Percentiles rank a stretch among this genome's conserved stretches.
These are phyloP conservation scores for Cucurbita ficifolia DNA, from an alignment of 306 rosid species.

Conservation along the genomic window DNA sequence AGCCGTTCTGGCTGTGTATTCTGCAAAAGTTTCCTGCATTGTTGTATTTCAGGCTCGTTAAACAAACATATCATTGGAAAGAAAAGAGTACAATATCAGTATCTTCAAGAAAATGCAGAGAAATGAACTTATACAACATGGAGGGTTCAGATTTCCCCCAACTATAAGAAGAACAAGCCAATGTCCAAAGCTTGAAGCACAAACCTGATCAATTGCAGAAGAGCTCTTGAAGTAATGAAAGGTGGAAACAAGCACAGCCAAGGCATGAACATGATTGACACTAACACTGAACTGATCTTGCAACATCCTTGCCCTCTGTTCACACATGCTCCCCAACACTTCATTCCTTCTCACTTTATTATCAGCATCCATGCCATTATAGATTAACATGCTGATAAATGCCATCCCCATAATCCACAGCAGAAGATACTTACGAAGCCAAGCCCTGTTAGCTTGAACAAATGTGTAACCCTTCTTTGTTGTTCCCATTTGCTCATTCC, in stretches of 20 bases:
- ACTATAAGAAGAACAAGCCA: not conserved
- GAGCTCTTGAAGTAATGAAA: slow-evolving; percentile 77
- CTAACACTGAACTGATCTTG: slow-evolving; percentile 97
- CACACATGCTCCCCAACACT: slow-evolving; percentile 77
- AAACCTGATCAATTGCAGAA: slow-evolving; percentile 96
- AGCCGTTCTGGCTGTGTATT: slow-evolving; percentile 87
- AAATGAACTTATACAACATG: not conserved
- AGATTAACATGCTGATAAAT: slow-evolving; percentile 32
- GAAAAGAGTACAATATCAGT: not conserved
- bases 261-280: slow-evolving; percentile 93
- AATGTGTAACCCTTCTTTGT: slow-evolving; percentile 54
- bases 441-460: slow-evolving; percentile 58
- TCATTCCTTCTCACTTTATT: slow-evolving; percentile 67
- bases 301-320: slow-evolving; percentile 92
- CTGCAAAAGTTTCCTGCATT: slow-evolving; percentile 83
- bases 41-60: not conserved
- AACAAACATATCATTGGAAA: not conserved
- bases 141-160: not conserved
- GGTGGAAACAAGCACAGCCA: slow-evolving; percentile 92
- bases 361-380: slow-evolving; percentile 58
- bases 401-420: slow-evolving; percentile 56
- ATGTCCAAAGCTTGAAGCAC: slow-evolving; percentile 14
- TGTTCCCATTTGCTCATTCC: slow-evolving; percentile 58
- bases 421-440: slow-evolving; percentile 51
- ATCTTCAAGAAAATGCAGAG: not conserved